Evolutionary conservation across 768 basidiomycete genomes (phyloP), one percentile per base, ranked within the genome.

Genomic region (Suillus occidentalis): DNA sequence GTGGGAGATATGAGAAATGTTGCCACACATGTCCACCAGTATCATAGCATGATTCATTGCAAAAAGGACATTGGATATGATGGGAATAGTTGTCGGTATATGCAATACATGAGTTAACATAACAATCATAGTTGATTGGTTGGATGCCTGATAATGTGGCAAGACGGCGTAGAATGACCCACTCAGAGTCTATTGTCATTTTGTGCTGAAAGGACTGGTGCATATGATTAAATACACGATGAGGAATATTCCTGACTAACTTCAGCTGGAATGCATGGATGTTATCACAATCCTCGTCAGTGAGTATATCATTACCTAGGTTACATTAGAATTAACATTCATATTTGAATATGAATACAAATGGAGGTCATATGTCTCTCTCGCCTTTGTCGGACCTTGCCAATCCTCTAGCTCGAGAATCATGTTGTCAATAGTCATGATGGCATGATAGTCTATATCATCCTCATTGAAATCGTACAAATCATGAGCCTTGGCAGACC

Each of bases 1-100:
- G 62, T 1, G 80, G 80, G 16, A 83, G 59, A 64, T 83, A 83
- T 3, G 65, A 63, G 66, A 80, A 83, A 3, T 60, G 57, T 40
- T 68, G 70, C 0, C 71, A 64, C 1, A 80, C 70, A 39, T 67
- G 70, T 0, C 71, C 70, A 42, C 61, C 47, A 12, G 62, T 1
- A 49, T 71, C 52, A 58, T 53, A 74, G 1, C 77, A 72, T 13
- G 76, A n/a, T 52, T 71, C 69, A 0, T 73, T 55, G 70, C 82
- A 84, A 67, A 72, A 71, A 1, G 77, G 77, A 63, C 83, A 85
- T 20, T 18, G 7, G 28, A 40, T 39, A 50, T 49, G 16, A 31
- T 59, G 61, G 3, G 18, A 6, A 36, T 65, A 67, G 14, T 65
- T 16, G 1, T 9, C 8, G 0, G 55, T 65, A 37, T 67, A 67